Evolutionary conservation across 1,139 yeast genomes (phyloP), one percentile per base, ranked within the genome.

Genomic region (Magnusiomyces suaveolens): DNA sequence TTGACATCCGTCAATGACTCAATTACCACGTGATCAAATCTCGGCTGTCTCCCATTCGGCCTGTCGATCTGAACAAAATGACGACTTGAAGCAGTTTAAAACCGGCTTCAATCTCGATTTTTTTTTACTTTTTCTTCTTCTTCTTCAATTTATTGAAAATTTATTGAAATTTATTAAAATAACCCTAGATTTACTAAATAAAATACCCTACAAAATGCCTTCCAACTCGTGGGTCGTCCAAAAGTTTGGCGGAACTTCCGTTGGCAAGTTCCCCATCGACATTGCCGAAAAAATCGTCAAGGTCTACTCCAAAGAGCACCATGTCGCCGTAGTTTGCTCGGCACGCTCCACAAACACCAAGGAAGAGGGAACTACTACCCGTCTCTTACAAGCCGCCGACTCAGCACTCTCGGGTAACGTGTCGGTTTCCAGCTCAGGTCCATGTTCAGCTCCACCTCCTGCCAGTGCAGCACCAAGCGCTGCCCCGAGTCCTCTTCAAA

Each of bases 161-260:
- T n/a, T n/a, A n/a, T n/a, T n/a, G n/a, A n/a, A n/a, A n/a, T n/a
- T n/a, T n/a, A n/a, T n/a, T n/a, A n/a, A n/a, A n/a, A n/a, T n/a
- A n/a, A n/a, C n/a, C n/a, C n/a, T n/a, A n/a, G n/a, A n/a, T n/a
- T n/a, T n/a, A n/a, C n/a, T n/a, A n/a, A n/a, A n/a, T n/a, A n/a
- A n/a, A n/a, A n/a, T n/a, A n/a, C n/a, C n/a, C n/a, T n/a, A n/a
- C n/a, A n/a, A n/a, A n/a, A n/a, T n/a, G n/a, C n/a, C n/a, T n/a
- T n/a, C n/a, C n/a, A n/a, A n/a, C n/a, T n/a, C n/a, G n/a, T 90
- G 97, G 97, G 73, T 92, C 24, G 86, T 92, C 8, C 98, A 92
- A 69, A 92, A 92, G 70, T 92, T 87, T 65, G 98, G 98, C 47
- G 98, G 98, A 53, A 92, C 98, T n/a, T 84, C 95, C 48, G 96